A percentile compares a stretch with the other conserved stretches of the same genome.
Conservation (phyloP, 106 monocot genomes). For the Dendrobium catenatum region DNA sequence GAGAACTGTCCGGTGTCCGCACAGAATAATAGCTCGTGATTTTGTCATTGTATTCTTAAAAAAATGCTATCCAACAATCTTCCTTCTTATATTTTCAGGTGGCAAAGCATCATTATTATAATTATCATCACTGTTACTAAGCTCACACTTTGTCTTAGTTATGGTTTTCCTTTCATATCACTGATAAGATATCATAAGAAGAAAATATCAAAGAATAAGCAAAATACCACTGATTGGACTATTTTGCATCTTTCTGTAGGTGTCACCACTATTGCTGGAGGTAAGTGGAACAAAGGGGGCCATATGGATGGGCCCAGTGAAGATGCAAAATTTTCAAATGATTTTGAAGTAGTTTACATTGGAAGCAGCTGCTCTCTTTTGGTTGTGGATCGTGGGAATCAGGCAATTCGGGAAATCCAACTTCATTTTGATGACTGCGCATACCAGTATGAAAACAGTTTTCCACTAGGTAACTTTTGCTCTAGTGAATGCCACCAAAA, state of each 20-base stretch:
- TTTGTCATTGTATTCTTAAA: not conserved
- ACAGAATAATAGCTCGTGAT: not conserved
- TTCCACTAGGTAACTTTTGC: slow-evolving; percentile 61
- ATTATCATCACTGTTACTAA: not conserved
- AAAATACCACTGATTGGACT: not conserved
- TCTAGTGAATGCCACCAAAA: not conserved
- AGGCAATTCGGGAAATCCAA: slow-evolving; percentile 94
- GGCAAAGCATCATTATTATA: not conserved
- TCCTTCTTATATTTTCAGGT: not conserved
- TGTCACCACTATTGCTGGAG: slow-evolving; percentile 91
- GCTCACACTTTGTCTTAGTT: not conserved
- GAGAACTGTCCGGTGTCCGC: no score
- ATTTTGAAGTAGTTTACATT: slow-evolving; percentile 90
- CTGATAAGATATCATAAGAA: not conserved
- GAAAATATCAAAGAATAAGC: not conserved
- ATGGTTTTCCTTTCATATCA: not conserved
- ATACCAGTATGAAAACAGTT: slow-evolving; percentile 73
- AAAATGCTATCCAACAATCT: not conserved
- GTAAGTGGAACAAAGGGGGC: slow-evolving; percentile 77
- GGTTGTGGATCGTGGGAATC: slow-evolving; percentile 86
- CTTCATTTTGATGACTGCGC: slow-evolving; percentile 93
- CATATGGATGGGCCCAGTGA: slow-evolving; percentile 91
- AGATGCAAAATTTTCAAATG: slow-evolving; percentile 92
- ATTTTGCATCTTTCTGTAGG: slow-evolving; percentile 44
- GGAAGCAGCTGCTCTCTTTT: slow-evolving; percentile 96